Evolutionary conservation across 352 stramenopile species (phyloP), one percentile per base, ranked within the genome.

Genomic region (Phytophthora cactorum): DNA sequence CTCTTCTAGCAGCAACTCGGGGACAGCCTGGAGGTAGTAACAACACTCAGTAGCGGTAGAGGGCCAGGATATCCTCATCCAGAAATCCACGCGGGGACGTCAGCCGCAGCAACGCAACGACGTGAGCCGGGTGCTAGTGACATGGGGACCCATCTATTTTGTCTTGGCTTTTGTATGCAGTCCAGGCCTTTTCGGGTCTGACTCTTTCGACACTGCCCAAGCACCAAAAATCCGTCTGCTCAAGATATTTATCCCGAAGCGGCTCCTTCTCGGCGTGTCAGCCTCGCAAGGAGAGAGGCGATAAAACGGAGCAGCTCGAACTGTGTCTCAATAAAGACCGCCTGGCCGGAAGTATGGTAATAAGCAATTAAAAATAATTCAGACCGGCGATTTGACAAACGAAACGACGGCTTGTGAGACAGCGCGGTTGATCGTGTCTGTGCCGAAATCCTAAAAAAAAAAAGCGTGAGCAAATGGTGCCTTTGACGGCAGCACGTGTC

Each of bases 191-290:
- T 62, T 56, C 60, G 52, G 44, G 27, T 43, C 36, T 49, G 65
- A 55, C 52, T 72, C 51, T 53, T 58, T 53, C 50, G 65, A 60
- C 59, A 22, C 59, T 44, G 46, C 52, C 63, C 58, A 72, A 68
- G 64, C 64, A 72, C 47, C 57, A 61, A 47, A 56, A 63, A 47
- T 52, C 36, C 39, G 10, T 28, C 36, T 6, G 12, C 25, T 1
- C 12, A 4, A 52, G 36, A 43, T 12, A 43, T 15, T 41, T 47
- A 39, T 53, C 29, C 3, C 45, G 22, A 8, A 36, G 11, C 15
- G 27, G 4, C 28, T 46, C 36, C 58, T 58, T 45, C 15, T 52
- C 2, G 11, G 12, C 49, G 32, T 49, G 25, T 49, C 27, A 46
- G 11, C 41, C 14, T 25, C 14, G 9, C 10, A 44, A 29, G n/a